Conservation (phyloP, 441 rosid genomes). For the Populus hybrid region DNA sequence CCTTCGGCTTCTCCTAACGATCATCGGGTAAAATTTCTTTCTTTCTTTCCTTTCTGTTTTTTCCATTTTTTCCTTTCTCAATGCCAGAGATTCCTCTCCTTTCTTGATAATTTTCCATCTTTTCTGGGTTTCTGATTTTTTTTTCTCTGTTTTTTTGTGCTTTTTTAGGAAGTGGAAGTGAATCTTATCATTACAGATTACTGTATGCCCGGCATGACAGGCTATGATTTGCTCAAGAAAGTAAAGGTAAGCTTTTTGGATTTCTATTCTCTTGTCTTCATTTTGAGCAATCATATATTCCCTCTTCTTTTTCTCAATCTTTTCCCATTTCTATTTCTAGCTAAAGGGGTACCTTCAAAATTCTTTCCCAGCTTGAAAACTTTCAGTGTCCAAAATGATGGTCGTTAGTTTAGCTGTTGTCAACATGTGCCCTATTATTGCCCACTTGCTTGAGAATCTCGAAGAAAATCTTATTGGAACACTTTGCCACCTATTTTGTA, state of each 20-base stretch:
- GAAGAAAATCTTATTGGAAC: constrained; percentile 28
- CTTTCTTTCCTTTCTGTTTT: too few species aligned
- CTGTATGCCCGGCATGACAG: constrained; percentile 92
- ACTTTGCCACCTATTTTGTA: constrained; percentile 26
- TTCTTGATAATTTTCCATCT: neutral
- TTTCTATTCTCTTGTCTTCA: constrained; percentile 2
- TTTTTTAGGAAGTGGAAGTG: constrained; percentile 49
- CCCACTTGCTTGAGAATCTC: constrained; percentile 34
- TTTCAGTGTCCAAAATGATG: neutral
- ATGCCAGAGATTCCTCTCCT: constrained; percentile 5
- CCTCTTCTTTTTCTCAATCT: neutral
- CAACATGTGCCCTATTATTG: constrained; percentile 12
- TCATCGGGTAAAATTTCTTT: constrained; percentile 30
- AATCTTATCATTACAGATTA: constrained; percentile 81
- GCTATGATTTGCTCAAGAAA: constrained; percentile 78
- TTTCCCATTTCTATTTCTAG: constrained; percentile 22
- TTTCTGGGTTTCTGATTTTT: constrained; percentile 2
- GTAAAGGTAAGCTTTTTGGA: constrained; percentile 45
- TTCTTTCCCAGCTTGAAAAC: neutral
- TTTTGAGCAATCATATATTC: constrained; percentile 18
- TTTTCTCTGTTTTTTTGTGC: constrained; percentile 4
- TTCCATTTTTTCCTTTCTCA: neutral
- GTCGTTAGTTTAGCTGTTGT: neutral
- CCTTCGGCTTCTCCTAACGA: constrained; percentile 28
- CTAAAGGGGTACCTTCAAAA: constrained; percentile 7